A percentile compares a stretch with the other conserved stretches of the same genome.
Conservation (phyloP, 2,329 filamentous ascomycete genomes). For the Sporothrix pallida region DNA sequence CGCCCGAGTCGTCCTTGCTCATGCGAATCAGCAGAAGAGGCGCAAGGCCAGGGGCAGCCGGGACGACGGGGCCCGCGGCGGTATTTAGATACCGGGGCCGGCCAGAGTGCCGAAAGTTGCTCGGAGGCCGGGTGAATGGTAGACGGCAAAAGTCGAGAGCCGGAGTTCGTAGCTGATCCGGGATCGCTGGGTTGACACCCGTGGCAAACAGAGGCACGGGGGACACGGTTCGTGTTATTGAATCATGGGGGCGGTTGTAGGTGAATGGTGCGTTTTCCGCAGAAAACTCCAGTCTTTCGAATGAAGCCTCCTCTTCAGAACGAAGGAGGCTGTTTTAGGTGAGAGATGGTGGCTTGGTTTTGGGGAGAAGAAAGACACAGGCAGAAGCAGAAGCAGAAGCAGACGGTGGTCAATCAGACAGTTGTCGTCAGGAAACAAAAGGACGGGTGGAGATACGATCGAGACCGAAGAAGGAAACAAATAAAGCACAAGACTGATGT, state of each 20-base stretch:
- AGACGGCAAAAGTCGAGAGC: neutral
- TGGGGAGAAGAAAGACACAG: neutral
- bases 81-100: neutral
- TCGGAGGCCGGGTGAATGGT: slow-evolving; percentile 37
- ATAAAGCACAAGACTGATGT: neutral
- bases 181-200: slow-evolving; percentile 14
- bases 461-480: too few relatives aligned
- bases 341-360: neutral
- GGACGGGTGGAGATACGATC: too few relatives aligned
- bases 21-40: slow-evolving; percentile 39
- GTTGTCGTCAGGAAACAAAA: neutral
- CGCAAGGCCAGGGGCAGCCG: slow-evolving; percentile 42
- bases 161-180: neutral
- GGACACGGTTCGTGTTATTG: slow-evolving; percentile 51
- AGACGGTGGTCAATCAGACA: neutral
- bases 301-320: slow-evolving; percentile 20
- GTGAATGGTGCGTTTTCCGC: slow-evolving; percentile 15
- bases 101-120: neutral
- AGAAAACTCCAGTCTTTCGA: slow-evolving; percentile 35
- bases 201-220: slow-evolving; percentile 24
- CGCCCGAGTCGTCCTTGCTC: slow-evolving; percentile 50
- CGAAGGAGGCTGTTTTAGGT: neutral
- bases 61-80: slow-evolving; percentile 31
- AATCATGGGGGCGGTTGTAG: slow-evolving; percentile 45
- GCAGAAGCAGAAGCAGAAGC: neutral